Conservation (phyloP, 2,329 filamentous ascomycete species). For the Pseudocercospora vitis region DNA sequence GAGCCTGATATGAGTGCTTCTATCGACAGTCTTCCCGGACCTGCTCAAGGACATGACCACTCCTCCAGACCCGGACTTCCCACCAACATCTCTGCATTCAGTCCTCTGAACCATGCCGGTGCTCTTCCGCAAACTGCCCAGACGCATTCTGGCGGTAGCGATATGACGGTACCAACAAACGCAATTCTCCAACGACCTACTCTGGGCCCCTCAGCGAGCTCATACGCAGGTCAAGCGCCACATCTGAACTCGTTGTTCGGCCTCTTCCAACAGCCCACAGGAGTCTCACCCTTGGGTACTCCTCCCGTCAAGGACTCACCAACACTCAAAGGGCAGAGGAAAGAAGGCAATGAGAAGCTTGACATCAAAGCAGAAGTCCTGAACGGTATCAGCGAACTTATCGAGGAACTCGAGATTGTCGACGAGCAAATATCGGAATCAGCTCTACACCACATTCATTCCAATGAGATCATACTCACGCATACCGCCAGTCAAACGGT, state of each 20-base stretch:
- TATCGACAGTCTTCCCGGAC: constrained; percentile 41
- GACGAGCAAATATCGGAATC: constrained; percentile 90
- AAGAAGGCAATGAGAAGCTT: constrained; percentile 44
- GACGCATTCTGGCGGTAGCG: constrained; percentile 27
- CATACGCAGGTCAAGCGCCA: constrained; percentile 56
- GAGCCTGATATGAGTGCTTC: constrained; percentile 62
- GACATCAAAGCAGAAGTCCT: constrained; percentile 88
- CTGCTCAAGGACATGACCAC: constrained; percentile 24
- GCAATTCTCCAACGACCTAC: constrained; percentile 54
- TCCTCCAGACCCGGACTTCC: constrained; percentile 26
- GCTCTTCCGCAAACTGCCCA: constrained; percentile 24
- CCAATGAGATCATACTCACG: constrained; percentile 87
- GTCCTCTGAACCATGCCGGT: constrained; percentile 47
- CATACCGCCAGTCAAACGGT: constrained; percentile 84
- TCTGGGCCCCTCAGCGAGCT: constrained; percentile 61
- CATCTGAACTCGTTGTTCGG: constrained; percentile 78
- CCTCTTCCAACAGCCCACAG: constrained; percentile 69
- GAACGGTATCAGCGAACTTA: constrained; percentile 90
- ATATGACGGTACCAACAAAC: constrained; percentile 7
- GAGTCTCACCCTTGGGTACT: constrained; percentile 22
- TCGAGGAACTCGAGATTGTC: constrained; percentile 89
- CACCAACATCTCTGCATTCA: constrained; percentile 49
- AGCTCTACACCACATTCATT: constrained; percentile 88
- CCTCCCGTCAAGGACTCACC: constrained; percentile 30
- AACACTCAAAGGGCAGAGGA: constrained; percentile 37